Evolutionary conservation across 768 basidiomycete genomes (phyloP).

Genomic region (Podaxis sp.): DNA sequence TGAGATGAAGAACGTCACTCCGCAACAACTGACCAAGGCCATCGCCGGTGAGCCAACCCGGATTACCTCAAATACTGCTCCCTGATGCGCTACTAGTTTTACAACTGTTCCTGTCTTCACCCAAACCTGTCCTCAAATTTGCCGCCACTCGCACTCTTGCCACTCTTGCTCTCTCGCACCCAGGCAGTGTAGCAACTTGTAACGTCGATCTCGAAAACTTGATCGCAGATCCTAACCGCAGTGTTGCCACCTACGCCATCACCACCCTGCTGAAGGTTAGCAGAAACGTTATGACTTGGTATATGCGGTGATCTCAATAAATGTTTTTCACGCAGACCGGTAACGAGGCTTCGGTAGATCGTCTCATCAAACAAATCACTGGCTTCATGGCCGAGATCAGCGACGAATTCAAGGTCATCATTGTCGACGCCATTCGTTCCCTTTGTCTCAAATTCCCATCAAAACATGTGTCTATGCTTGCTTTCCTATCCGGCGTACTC

Average conservation of each 20-base stretch:
- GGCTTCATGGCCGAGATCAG: constrained; percentile 99
- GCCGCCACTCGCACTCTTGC: constrained; percentile 96
- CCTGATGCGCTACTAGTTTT: constrained; percentile 55
- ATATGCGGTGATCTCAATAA: neutral
- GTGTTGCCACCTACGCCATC: constrained; percentile 97
- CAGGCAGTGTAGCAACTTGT: constrained; percentile 83
- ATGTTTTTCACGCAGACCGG: constrained; percentile 64
- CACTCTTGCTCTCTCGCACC: constrained; percentile 82
- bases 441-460: constrained; percentile 98
- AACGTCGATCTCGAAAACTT: constrained; percentile 97
- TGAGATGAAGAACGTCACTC: constrained; percentile 85
- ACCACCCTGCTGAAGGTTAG: constrained; percentile 93
- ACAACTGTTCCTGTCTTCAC: constrained; percentile 93
- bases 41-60: constrained; percentile 70
- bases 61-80: constrained; percentile 1
- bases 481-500: constrained; percentile 94
- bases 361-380: constrained; percentile 98
- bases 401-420: constrained; percentile 99
- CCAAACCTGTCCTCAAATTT: constrained; percentile 94
- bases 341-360: constrained; percentile 97
- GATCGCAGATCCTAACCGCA: constrained; percentile 93
- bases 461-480: constrained; percentile 96
- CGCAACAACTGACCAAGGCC: constrained; percentile 78
- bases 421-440: constrained; percentile 97
- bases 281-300: neutral